These are phyloP conservation scores for Cucurbita ficifolia DNA, from an alignment of 306 rosid species.

Conservation along the genomic window DNA sequence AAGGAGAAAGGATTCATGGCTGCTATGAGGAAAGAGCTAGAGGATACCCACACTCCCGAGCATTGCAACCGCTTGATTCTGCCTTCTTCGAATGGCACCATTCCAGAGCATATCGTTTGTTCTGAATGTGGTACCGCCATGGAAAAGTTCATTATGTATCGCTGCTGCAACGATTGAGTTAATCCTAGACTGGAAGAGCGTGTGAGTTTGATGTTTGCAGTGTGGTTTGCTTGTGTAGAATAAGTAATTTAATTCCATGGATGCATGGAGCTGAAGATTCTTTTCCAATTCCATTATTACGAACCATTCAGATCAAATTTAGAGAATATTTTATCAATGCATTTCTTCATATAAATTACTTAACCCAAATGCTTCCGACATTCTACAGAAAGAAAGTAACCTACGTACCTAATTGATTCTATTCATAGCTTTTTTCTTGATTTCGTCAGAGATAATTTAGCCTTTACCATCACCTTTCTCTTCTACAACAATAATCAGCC, in stretches of 20 bases:
- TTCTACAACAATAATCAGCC: background rate
- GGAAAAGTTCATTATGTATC: conserved; percentile 85
- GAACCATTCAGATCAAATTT: too few relatives aligned
- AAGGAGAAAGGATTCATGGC: conserved; percentile 16
- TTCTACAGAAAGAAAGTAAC: too few relatives aligned
- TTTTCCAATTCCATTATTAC: background rate
- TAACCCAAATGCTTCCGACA: too few relatives aligned
- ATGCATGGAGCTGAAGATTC: background rate
- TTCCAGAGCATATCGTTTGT: conserved; percentile 54
- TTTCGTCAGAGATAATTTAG: background rate
- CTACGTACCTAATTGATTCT: too few relatives aligned
- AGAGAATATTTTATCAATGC: too few relatives aligned
- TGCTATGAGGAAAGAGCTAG: conserved; percentile 15
- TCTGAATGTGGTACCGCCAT: conserved; percentile 70
- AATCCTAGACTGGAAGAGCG: background rate
- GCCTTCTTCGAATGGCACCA: conserved; percentile 21
- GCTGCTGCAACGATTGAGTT: conserved; percentile 34
- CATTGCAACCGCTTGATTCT: conserved; percentile 7
- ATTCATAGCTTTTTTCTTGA: too few relatives aligned
- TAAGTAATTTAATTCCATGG: background rate
- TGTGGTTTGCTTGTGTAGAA: background rate
- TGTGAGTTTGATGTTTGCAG: background rate
- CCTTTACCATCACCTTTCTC: too few relatives aligned
- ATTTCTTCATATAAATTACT: too few relatives aligned
- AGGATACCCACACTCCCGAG: conserved; percentile 7